Percentiles rank a stretch among this genome's conserved stretches.
Conservation (phyloP, 768 basidiomycete genomes). For the Udeniomyces megalosporus region DNA sequence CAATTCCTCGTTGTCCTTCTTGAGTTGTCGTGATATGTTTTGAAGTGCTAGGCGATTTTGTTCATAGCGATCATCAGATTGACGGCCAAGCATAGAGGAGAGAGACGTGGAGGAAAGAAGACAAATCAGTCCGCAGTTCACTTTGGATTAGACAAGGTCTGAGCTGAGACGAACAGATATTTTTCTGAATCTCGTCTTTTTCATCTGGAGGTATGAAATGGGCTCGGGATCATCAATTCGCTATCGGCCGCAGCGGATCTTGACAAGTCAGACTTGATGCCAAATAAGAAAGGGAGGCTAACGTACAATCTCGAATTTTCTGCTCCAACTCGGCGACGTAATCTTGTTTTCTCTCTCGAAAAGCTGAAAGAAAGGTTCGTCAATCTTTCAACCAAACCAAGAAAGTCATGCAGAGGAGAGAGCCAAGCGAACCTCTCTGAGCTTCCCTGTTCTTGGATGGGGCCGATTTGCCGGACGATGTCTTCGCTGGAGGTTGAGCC, state of each 20-base stretch:
- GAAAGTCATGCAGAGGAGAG: not conserved
- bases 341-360: conserved; percentile 20
- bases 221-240: too few species aligned
- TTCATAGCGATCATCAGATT: too few species aligned
- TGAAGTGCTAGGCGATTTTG: conserved; percentile 11
- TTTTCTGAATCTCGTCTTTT: conserved; percentile 10
- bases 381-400: not conserved
- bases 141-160: too few species aligned
- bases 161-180: too few species aligned
- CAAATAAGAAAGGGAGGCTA: not conserved
- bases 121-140: too few species aligned
- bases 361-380: conserved; percentile 5
- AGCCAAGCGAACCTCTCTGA: conserved; percentile 1
- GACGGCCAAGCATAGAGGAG: too few species aligned
- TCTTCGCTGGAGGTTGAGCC: not conserved
- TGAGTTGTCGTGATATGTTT: not conserved
- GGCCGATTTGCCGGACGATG: not conserved
- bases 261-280: not conserved
- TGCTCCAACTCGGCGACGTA: conserved; percentile 21
- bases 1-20: conserved; percentile 3
- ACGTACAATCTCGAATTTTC: conserved; percentile 16
- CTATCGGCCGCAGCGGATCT: not conserved
- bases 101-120: too few species aligned
- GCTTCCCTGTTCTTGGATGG: conserved; percentile 7
- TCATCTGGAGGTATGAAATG: not conserved